Conservation (phyloP, 1,284 basidiomycete genomes). For the Lignosus rhinocerotis region DNA sequence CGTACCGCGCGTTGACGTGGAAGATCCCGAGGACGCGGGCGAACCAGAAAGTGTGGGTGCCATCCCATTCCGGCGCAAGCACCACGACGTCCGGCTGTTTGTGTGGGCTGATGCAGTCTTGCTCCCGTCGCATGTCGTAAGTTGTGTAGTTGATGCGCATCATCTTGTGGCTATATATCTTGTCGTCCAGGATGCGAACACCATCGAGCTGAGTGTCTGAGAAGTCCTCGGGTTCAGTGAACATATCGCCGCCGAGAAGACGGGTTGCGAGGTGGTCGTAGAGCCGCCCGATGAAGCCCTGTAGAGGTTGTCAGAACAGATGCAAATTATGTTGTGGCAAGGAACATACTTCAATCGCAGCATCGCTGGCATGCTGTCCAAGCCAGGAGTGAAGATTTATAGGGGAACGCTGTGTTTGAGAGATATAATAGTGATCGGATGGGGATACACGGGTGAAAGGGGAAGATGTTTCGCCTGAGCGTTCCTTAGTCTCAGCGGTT, state of each 20-base stretch:
- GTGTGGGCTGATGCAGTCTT: slow-evolving; percentile 38
- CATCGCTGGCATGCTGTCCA: too few relatives aligned
- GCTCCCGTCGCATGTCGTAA: slow-evolving; percentile 34
- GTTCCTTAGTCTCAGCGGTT: neutral
- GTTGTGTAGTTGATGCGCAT: slow-evolving; percentile 34
- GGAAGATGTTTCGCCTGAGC: neutral
- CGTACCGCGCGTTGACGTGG: slow-evolving; percentile 16
- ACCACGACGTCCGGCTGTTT: slow-evolving; percentile 33
- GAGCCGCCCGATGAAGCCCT: slow-evolving; percentile 28
- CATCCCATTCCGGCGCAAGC: slow-evolving; percentile 16
- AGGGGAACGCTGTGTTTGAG: too few relatives aligned
- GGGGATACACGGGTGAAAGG: neutral
- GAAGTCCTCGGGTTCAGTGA: neutral
- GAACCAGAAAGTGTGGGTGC: slow-evolving; percentile 6
- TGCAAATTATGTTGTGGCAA: too few relatives aligned
- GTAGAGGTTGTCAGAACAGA: too few relatives aligned
- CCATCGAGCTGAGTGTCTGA: neutral
- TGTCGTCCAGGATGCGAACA: slow-evolving; percentile 24
- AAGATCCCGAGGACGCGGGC: slow-evolving; percentile 35
- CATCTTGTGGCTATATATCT: slow-evolving; percentile 28
- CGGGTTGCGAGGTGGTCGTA: slow-evolving; percentile 25
- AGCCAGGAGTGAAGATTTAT: too few relatives aligned
- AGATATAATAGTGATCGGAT: too few relatives aligned
- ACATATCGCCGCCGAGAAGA: slow-evolving; percentile 18
- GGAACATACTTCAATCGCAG: too few relatives aligned